A percentile compares a stretch with the other conserved stretches of the same genome.
phyloP scores from a whole-genome alignment of 257 asterid genomes.

The Henckelia pumila region DNA sequence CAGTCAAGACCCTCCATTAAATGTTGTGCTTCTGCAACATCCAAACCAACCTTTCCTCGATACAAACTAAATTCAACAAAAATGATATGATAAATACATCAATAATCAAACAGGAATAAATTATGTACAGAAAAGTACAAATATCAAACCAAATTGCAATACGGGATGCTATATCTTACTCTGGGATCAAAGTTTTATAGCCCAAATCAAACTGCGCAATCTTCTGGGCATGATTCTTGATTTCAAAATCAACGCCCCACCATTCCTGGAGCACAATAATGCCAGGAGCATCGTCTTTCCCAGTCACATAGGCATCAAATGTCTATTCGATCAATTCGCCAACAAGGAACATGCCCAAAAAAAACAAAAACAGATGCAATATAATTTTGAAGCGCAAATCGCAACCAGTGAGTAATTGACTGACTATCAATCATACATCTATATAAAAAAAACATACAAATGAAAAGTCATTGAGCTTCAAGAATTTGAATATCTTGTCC shows the following conservation, averaged over 20 bases:
- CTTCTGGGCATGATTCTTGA: constrained; percentile 92
- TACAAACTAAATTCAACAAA: constrained; percentile 53
- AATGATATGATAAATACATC: constrained; percentile 11
- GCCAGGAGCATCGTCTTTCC: constrained; percentile 95
- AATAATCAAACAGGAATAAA: not conserved
- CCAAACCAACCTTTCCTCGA: constrained; percentile 94
- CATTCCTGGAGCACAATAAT: constrained; percentile 95
- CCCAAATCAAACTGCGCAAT: constrained; percentile 79
- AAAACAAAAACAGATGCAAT: not conserved
- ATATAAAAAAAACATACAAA: too few relatives aligned
- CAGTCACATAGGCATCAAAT: constrained; percentile 89
- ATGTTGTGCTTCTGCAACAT: constrained; percentile 97
- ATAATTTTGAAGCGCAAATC: not conserved
- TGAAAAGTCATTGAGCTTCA: not conserved
- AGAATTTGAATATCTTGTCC: too few relatives aligned
- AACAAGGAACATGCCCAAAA: constrained; percentile 1
- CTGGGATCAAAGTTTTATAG: constrained; percentile 88
- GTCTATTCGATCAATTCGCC: constrained; percentile 39
- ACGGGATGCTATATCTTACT: constrained; percentile 47
- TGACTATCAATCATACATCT: not conserved
- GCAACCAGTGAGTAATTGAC: constrained; percentile 7
- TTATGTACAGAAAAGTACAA: not conserved
- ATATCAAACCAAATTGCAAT: constrained; percentile 10
- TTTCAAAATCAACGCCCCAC: constrained; percentile 99
- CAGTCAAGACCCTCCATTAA: constrained; percentile 94